Conservation (phyloP, 495 filamentous ascomycete species). For the Amorphotheca resinae region DNA sequence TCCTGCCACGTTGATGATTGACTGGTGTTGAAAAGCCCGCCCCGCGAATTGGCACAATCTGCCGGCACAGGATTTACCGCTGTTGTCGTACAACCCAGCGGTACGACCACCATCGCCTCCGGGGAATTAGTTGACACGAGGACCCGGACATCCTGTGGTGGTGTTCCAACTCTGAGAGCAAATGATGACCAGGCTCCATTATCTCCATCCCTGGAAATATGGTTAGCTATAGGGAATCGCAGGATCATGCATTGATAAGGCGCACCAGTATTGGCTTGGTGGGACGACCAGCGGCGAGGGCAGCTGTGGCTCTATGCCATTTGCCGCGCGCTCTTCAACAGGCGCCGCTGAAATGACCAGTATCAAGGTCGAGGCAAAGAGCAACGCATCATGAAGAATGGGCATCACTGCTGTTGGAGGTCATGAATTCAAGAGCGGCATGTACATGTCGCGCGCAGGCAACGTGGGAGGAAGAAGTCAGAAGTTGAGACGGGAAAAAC, state of each 20-base stretch:
- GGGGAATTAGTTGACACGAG: constrained; percentile 26
- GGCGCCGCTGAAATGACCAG: not conserved
- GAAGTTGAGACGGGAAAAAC: too few relatives aligned
- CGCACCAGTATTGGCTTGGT: constrained; percentile 25
- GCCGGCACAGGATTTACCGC: constrained; percentile 24
- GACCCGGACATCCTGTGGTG: constrained; percentile 26
- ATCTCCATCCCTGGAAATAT: constrained; percentile 18
- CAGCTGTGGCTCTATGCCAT: constrained; percentile 2
- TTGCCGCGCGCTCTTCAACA: constrained; percentile 1
- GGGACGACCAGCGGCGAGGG: constrained; percentile 23
- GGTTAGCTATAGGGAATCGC: not conserved
- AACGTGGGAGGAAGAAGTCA: too few relatives aligned
- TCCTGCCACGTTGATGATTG: constrained; percentile 36
- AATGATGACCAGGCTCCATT: constrained; percentile 31
- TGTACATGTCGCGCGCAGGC: too few relatives aligned
- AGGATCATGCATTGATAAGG: not conserved
- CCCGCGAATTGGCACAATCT: constrained; percentile 33
- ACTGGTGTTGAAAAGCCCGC: constrained; percentile 35
- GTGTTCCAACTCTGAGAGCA: constrained; percentile 26
- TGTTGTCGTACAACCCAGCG: constrained; percentile 27
- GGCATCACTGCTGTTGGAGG: not conserved
- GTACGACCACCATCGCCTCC: constrained; percentile 27
- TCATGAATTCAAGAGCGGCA: not conserved
- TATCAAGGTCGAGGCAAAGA: constrained; percentile 1
- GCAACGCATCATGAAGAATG: not conserved